A percentile compares a stretch with the other conserved stretches of the same genome.
These are phyloP conservation scores for Areca catechu DNA, from an alignment of 176 grass and related monocot genomes.

Conservation along the genomic window DNA sequence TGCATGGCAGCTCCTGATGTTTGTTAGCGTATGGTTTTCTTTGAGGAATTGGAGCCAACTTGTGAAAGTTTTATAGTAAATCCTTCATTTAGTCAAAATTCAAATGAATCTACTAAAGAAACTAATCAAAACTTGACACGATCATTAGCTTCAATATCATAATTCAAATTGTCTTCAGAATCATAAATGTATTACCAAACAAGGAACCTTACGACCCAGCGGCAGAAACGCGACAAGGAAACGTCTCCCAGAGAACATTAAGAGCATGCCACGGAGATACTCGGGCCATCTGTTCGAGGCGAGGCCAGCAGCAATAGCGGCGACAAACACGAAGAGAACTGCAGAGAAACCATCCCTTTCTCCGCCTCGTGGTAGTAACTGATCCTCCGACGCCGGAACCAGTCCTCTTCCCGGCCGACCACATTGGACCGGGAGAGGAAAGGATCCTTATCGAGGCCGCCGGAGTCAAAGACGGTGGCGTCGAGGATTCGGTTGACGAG, in stretches of 20 bases:
- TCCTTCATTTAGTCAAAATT: too few relatives aligned
- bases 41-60: too few relatives aligned
- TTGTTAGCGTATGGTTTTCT: too few relatives aligned
- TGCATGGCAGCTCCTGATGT: too few relatives aligned
- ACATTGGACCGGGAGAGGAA: background rate
- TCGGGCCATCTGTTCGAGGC: background rate
- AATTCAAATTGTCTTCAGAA: too few relatives aligned
- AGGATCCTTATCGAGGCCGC: slow-evolving; percentile 29
- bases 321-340: slow-evolving; percentile 33
- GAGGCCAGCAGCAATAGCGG: slow-evolving; percentile 9
- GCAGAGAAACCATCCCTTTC: slow-evolving; percentile 50
- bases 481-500: slow-evolving; percentile 73
- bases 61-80: too few relatives aligned
- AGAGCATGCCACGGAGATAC: slow-evolving; percentile 64
- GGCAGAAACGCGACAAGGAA: background rate
- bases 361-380: slow-evolving; percentile 62
- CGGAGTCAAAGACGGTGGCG: slow-evolving; percentile 48
- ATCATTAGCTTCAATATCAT: too few relatives aligned
- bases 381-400: slow-evolving; percentile 33
- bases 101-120: too few relatives aligned
- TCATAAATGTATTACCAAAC: too few relatives aligned
- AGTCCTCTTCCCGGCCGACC: slow-evolving; percentile 11
- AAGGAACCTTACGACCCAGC: background rate
- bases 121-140: too few relatives aligned
- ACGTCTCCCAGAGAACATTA: slow-evolving; percentile 70